These are phyloP conservation scores for Trifolium subterraneum DNA, from an alignment of 306 rosid genomes.

Conservation along the genomic window DNA sequence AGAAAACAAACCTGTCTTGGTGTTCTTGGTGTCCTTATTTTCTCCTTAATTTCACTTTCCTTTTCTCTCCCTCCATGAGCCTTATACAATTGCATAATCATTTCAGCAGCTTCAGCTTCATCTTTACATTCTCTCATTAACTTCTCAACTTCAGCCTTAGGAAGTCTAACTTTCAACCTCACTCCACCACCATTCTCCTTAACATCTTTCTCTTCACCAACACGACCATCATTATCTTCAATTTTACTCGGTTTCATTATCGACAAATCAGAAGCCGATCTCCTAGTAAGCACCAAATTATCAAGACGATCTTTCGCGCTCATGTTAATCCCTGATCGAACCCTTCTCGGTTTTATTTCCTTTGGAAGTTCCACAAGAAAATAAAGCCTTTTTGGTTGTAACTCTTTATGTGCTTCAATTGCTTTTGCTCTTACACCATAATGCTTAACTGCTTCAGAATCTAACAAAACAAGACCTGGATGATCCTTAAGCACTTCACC, in stretches of 20 bases:
- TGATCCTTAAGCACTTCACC: conserved; percentile 67
- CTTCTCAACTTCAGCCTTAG: conserved; percentile 79
- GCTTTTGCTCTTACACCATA: conserved; percentile 82
- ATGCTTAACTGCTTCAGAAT: conserved; percentile 86
- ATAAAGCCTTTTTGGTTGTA: conserved; percentile 70
- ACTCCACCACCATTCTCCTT: conserved; percentile 44
- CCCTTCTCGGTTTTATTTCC: conserved; percentile 67
- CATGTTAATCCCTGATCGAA: conserved; percentile 85
- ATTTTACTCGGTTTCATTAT: conserved; percentile 55
- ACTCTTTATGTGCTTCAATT: conserved; percentile 55
- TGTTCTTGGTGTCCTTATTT: conserved; percentile 45
- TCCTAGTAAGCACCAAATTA: conserved; percentile 69
- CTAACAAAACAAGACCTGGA: conserved; percentile 77
- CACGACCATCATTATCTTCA: background rate
- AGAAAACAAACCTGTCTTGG: conserved; percentile 47
- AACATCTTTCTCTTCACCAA: background rate
- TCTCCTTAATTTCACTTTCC: conserved; percentile 33
- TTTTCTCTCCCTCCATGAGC: conserved; percentile 36
- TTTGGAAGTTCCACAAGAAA: conserved; percentile 82
- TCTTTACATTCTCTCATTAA: conserved; percentile 69
- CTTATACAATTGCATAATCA: conserved; percentile 66
- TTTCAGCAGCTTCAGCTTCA: conserved; percentile 73
- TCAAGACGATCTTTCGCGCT: conserved; percentile 88
- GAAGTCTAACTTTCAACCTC: conserved; percentile 78
- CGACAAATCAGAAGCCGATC: conserved; percentile 84